Base-by-base conservation (phyloP, 2,329 filamentous ascomycete genomes). In the Aspergillus quadricinctus region DNA sequence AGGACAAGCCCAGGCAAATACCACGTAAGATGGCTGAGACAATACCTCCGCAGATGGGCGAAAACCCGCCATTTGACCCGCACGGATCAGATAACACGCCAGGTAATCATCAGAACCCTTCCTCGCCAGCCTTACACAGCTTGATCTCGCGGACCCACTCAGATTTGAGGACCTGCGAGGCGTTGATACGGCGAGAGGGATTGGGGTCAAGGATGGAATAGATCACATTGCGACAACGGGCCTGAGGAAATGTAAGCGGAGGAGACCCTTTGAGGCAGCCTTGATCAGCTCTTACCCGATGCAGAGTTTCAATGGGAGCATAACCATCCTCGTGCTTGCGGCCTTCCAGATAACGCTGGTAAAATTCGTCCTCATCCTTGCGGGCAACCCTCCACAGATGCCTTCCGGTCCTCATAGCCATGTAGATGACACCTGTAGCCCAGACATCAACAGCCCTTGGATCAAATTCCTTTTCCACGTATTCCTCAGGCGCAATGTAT, bases 91-190 rank as follows among this genome's bases (percentile, higher is more conserved):
- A 50, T 48, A 52, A 51, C 48, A 55, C 35, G 51, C 53, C 54
- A 25, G 41, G 25, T 53, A 52, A 53, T 54, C 21, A 66, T 74
- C 65, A 97, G 67, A 95, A 87, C 56, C 94, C 94, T 81, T 97
- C 92, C 77, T 97, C 90, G 64, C 93, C 94, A 59, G 94, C 93
- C 76, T 92, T 94, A 80, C 94, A 99, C 56, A 97, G 83, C 77
- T 92, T 96, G 76, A 97, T 97, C 75, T 97, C 93, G 65, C 94
- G 90, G 64, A 94, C 92, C 94, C 94, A 99, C 79, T 99, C 94
- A 4, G 93, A 97, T 76, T 96, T 96, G 68, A 99, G 85, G 56
- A 97, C 91, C 77, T 99, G 94, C 43, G 92, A 93, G 57, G 94
- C 93, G 29, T 92, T 97, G 72, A 99, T 93, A 66, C 94, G 90